Base-by-base conservation (phyloP, 352 stramenopile genomes). In the Hyaloperonospora brassicae region DNA sequence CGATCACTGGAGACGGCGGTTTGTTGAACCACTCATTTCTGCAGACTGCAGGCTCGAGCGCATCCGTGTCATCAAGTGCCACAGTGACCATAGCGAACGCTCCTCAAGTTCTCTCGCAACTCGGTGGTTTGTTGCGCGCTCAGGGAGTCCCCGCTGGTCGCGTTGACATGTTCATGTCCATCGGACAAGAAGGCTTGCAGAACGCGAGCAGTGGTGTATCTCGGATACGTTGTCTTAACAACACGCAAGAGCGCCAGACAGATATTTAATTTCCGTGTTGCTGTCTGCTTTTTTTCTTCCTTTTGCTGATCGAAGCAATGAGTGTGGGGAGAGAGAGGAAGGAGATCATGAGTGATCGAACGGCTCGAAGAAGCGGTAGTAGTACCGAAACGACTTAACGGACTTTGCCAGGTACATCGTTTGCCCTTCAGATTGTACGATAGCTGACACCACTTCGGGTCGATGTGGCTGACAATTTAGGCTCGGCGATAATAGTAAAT, bases 1-100 rank as follows among this genome's bases (percentile, higher is more conserved):
- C 79, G 14, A 97, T 97, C 41, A 84, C 87, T 17, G 86, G 85
- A 2, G 61, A 73, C 5, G 55, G 65, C 39, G 84, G 87, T 8
- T 60, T 97, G 44, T 62, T 97, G 31, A 66, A 81, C n/a, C 86
- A 97, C 55, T 70, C 77, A 40, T 97, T 96, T 43, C 50, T 94
- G 24, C 70, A 62, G 30, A 76, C 61, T 51, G 55, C 55, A 13
- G 54, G 60, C 24, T 62, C 60, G 3, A 64, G 61, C 38, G 35
- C 57, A 5, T 52, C 51, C 24, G 53, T 64, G 22, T 41, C 61
- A 2, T 47, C 69, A 14, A 51, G 53, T 7, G 31, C 53, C 22
- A 49, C 56, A n/a, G 71, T 87, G 21, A 86, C 74, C 2, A 59
- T 71, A n/a, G 38, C 39, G 34, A 76, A 76, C 17, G 72, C 69